Conservation (phyloP, 805 yeast genomes). For the Zygosaccharomyces gambellarensis region DNA sequence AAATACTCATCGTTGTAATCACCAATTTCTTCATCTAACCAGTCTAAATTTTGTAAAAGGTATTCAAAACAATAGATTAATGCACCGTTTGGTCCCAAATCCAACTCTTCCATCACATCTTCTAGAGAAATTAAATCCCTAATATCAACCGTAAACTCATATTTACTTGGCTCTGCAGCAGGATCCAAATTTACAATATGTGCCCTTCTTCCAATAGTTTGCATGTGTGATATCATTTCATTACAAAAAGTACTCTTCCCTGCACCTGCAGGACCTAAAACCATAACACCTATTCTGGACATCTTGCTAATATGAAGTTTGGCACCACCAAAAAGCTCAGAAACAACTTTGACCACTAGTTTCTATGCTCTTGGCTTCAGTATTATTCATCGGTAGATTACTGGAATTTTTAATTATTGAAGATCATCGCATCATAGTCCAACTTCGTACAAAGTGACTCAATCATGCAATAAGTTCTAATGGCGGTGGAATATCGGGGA, state of each 20-base stretch:
- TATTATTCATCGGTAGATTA: neutral
- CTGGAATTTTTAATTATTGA: constrained; percentile 5
- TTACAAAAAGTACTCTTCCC: constrained; percentile 94
- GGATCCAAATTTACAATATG: constrained; percentile 95
- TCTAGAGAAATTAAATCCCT: constrained; percentile 84
- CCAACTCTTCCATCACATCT: constrained; percentile 93
- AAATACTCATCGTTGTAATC: constrained; percentile 91
- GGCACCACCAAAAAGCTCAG: neutral
- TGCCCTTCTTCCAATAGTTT: constrained; percentile 84
- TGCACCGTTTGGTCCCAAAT: constrained; percentile 93
- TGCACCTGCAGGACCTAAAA: constrained; percentile 96
- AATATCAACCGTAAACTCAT: constrained; percentile 87
- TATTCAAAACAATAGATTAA: constrained; percentile 91
- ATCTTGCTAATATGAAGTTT: constrained; percentile 35
- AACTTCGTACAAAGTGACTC: neutral
- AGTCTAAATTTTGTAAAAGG: constrained; percentile 80
- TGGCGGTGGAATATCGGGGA: constrained; percentile 76
- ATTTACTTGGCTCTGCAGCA: constrained; percentile 91
- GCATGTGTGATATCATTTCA: constrained; percentile 80
- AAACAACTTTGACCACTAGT: neutral
- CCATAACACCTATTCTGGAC: constrained; percentile 94
- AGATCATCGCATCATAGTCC: constrained; percentile 3
- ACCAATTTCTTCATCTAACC: constrained; percentile 97
- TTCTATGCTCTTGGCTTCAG: neutral
- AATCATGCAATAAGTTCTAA: constrained; percentile 30